A percentile compares a stretch with the other conserved stretches of the same genome.
Evolutionary conservation across 495 filamentous ascomycete species (phyloP).

Genomic region (Hyaloscypha bicolor): DNA sequence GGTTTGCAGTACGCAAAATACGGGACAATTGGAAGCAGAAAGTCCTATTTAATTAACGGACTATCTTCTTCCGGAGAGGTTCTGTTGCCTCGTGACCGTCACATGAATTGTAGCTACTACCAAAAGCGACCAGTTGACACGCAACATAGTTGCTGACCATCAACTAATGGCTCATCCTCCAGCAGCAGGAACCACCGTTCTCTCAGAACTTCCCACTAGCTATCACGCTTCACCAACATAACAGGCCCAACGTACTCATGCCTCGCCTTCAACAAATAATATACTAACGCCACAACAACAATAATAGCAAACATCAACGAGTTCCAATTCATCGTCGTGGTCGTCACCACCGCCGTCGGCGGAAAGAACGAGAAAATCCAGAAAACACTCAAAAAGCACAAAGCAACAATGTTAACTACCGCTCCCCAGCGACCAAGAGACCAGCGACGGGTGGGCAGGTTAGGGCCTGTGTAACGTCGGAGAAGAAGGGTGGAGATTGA

Average conservation of each 20-base stretch:
- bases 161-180: no score
- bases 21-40: no score
- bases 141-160: no score
- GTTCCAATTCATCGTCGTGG: conserved; percentile 48
- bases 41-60: no score
- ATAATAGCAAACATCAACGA: conserved; percentile 39
- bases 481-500: conserved; percentile 31
- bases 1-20: no score
- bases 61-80: no score
- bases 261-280: conserved; percentile 13
- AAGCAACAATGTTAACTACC: conserved; percentile 37
- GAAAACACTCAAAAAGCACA: conserved; percentile 33
- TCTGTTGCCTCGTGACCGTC: no score
- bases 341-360: conserved; percentile 34
- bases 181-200: neutral
- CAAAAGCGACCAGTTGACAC: no score
- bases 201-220: conserved; percentile 2
- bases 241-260: conserved; percentile 17
- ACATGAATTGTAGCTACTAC: no score
- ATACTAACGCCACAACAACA: neutral
- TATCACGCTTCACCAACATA: conserved; percentile 13
- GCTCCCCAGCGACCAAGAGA: conserved; percentile 40
- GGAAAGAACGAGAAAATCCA: conserved; percentile 42
- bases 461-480: conserved; percentile 31
- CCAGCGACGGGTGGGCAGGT: conserved; percentile 45